Evolutionary conservation across 2,329 filamentous ascomycete genomes (phyloP).

Genomic region (Mollisiaceae sp.): DNA sequence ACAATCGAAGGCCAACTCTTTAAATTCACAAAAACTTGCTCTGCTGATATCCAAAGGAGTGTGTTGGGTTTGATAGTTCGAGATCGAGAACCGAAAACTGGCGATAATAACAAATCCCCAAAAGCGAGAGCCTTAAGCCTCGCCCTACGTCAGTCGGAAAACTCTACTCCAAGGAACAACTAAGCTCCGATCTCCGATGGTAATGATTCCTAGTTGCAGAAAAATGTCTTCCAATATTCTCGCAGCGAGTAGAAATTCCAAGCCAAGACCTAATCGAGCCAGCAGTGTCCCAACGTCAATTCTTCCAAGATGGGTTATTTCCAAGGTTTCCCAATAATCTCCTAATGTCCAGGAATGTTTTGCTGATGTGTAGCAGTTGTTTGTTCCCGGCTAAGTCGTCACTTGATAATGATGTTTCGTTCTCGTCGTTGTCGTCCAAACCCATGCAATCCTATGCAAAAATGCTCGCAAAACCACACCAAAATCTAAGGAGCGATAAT

Average conservation of each 20-base stretch:
- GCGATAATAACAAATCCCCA: not conserved
- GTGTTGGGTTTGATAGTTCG: conserved; percentile 1
- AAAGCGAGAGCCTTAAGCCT: not conserved
- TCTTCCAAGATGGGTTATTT: conserved; percentile 8
- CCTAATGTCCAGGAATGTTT: conserved; percentile 8
- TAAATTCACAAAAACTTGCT: not conserved
- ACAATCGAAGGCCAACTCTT: not conserved
- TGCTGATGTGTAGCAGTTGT: conserved; percentile 5
- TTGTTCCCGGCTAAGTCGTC: not conserved
- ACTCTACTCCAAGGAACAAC: not conserved
- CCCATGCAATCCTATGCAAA: not conserved
- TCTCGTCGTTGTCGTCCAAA: conserved; percentile 4
- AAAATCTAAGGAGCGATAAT: conserved; percentile 27
- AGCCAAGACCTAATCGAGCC: not conserved
- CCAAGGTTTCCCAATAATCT: conserved; percentile 4
- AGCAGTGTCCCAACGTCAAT: not conserved
- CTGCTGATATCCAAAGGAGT: not conserved
- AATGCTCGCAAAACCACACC: conserved; percentile 18
- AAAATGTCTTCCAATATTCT: conserved; percentile 1
- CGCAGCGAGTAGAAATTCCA: not conserved
- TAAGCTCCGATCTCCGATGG: not conserved
- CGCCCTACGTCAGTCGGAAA: not conserved
- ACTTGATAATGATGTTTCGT: conserved; percentile 6
- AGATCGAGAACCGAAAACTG: not conserved
- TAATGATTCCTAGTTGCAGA: not conserved